phyloP scores from a whole-genome alignment of 2,329 filamentous ascomycete species.

The Sporothrix phasma region DNA sequence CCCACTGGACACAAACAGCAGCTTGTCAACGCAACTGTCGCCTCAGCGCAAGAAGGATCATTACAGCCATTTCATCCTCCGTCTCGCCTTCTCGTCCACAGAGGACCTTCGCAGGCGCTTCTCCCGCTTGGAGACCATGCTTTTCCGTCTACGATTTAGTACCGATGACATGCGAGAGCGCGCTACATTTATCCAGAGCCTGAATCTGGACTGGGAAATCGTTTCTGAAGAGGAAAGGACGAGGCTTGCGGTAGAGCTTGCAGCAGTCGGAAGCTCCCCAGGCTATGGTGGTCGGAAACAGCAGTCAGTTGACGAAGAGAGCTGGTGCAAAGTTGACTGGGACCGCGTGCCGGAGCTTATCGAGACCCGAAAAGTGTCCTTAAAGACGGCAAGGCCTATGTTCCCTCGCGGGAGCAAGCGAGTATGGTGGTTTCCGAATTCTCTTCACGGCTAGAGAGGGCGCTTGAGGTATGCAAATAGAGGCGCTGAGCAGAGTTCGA shows the following conservation, averaged over 20 bases:
- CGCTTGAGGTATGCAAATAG: slow-evolving; percentile 57
- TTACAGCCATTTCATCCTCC: slow-evolving; percentile 94
- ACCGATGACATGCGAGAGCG: slow-evolving; percentile 67
- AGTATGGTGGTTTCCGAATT: slow-evolving; percentile 89
- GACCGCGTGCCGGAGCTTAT: slow-evolving; percentile 84
- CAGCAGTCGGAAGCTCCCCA: slow-evolving; percentile 36
- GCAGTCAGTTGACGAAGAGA: slow-evolving; percentile 58
- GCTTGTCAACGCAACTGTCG: slow-evolving; percentile 46
- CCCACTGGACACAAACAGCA: slow-evolving; percentile 66
- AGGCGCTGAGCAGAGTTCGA: too few species aligned
- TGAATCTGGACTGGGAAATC: slow-evolving; percentile 77
- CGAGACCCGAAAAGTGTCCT: slow-evolving; percentile 65
- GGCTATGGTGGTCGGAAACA: slow-evolving; percentile 29
- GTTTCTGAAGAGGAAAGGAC: slow-evolving; percentile 69
- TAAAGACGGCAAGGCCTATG: slow-evolving; percentile 76
- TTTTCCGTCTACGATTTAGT: slow-evolving; percentile 75
- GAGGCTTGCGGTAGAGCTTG: slow-evolving; percentile 52
- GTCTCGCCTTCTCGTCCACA: slow-evolving; percentile 83
- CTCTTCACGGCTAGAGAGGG: slow-evolving; percentile 64
- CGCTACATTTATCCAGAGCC: slow-evolving; percentile 61
- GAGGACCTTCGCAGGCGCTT: slow-evolving; percentile 86
- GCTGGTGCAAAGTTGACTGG: slow-evolving; percentile 97
- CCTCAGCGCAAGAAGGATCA: slow-evolving; percentile 86
- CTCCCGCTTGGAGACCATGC: slow-evolving; percentile 72
- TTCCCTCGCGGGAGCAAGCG: slow-evolving; percentile 75